Conservation (phyloP, 148 eudicot species). For the Suaeda aralocaspica region DNA sequence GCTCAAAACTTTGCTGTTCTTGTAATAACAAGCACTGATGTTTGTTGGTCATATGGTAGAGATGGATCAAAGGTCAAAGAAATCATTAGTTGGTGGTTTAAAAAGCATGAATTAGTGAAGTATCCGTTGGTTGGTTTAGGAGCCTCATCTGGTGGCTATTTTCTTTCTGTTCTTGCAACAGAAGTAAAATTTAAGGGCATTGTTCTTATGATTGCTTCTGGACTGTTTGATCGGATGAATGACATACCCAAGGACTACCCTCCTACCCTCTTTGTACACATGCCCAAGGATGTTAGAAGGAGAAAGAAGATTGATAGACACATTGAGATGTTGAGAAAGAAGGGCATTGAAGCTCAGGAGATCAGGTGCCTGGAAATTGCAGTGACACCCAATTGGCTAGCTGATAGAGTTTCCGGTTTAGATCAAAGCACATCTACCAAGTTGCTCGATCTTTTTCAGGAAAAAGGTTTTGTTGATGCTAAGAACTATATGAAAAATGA, state of each 20-base stretch:
- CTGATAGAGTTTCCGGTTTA: slow-evolving; percentile 54
- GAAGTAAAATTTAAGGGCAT: slow-evolving; percentile 58
- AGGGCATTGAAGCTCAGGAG: slow-evolving; percentile 56
- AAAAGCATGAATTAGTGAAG: slow-evolving; percentile 45
- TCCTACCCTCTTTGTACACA: slow-evolving; percentile 85
- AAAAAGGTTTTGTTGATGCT: slow-evolving; percentile 52
- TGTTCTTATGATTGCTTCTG: slow-evolving; percentile 78
- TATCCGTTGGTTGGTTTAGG: slow-evolving; percentile 83
- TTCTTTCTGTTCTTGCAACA: slow-evolving; percentile 70
- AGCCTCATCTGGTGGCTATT: slow-evolving; percentile 96
- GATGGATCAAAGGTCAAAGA: slow-evolving; percentile 45
- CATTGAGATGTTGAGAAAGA: slow-evolving; percentile 40
- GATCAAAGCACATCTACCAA: slow-evolving; percentile 36
- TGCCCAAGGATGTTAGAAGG: slow-evolving; percentile 80
- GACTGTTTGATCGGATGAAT: slow-evolving; percentile 56
- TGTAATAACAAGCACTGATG: slow-evolving; percentile 52
- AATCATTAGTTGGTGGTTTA: slow-evolving; percentile 57
- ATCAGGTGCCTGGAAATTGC: slow-evolving; percentile 70
- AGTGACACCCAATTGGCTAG: slow-evolving; percentile 50
- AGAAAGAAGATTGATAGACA: slow-evolving; percentile 35
- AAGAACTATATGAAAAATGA: slow-evolving; percentile 74
- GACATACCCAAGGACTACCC: slow-evolving; percentile 53
- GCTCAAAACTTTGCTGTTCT: slow-evolving; percentile 63
- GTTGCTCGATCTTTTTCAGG: slow-evolving; percentile 44
- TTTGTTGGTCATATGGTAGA: slow-evolving; percentile 66